Evolutionary conservation across 1,139 yeast genomes (phyloP), one percentile per base, ranked within the genome.

Genomic region (Petasospora fabianii): DNA sequence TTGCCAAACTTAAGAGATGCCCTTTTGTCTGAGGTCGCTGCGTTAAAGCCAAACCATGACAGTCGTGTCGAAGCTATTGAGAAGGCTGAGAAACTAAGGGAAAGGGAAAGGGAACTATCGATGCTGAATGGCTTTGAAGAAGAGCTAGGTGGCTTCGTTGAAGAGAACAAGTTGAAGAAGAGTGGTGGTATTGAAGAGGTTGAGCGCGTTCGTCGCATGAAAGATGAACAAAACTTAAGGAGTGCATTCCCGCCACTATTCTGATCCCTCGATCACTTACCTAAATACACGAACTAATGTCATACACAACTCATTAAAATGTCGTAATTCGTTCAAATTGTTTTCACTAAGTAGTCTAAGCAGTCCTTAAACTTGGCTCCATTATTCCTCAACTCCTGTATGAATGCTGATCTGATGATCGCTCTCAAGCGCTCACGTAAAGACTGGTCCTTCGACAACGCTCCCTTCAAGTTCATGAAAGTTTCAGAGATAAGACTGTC

Each of bases 131-230:
- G 80, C 43, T 90, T 90, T 54, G 87, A 84, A 58, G 88, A 84
- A 49, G 97, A 90, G 55, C 66, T 90, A n/a, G 95, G 82, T 2
- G 84, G 77, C 28, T 90, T 87, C 67, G 96, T 90, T 5, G 88
- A 71, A 9, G 92, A 81, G 37, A 72, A 75, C 27, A 83, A 74
- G 54, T 68, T 88, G 43, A 86, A 84, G 55, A 82, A 77, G 48
- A 77, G 87, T 22, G 97, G 97, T 3, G 97, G 97, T 3, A 73
- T 88, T 28, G 94, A 83, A 44, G 97, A 88, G 51, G 66, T 86
- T 15, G 97, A 90, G 53, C 70, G 87, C 42, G 55, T 71, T 37
- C 69, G 96, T 47, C 71, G 69, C 53, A 64, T 73, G 44, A 81
- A 83, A 46, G 96, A 90, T 60, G 74, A 69, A 37, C 81, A 80